Evolutionary conservation across 345 rosid genomes (phyloP), one percentile per base, ranked within the genome.

Genomic region (Rhizophora mangle): DNA sequence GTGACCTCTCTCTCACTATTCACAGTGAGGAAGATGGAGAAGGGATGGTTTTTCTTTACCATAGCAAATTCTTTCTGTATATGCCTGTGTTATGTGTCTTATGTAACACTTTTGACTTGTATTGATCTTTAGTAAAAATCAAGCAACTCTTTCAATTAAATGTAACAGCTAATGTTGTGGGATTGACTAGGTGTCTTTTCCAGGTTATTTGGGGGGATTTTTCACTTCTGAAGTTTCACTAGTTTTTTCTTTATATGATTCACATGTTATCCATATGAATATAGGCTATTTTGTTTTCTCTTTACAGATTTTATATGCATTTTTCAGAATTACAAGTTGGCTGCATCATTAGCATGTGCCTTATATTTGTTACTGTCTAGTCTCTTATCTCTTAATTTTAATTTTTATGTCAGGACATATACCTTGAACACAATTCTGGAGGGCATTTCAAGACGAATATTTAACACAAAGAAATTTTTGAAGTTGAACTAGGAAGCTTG

Each of bases 401-500:
- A 72, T 79, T 55, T 49, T 56, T 60, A 64, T 76, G 60, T 62
- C 84, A 93, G 98, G 92, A 82, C 77, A 74, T 67, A 71, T 87
- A 82, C 78, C n/a, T 71, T 91, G 80, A 65, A 72, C 68, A 68
- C 67, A 70, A 80, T 91, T 81, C 76, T 93, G 72, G 88, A 85
- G 78, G 83, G 82, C 52, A 70, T 88, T 64, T 84, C 81, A 72
- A 75, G 73, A 68, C 78, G 83, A 72, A 82, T 82, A 64, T 67
- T 68, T 32, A 68, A 73, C 68, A n/a, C n/a, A 79, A 82, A 73
- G 91, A 79, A 73, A 80, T 88, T 36, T 74, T 72, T 68, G 96
- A 89, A 70, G 87, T 86, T 80, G 97, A 88, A 74, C 84, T 86
- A 60, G 83, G 68, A 68, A 80, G 81, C 78, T 74, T 93, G 90